Conservation (phyloP, 2,329 filamentous ascomycete species). For the Ophioceras dolichostomum region DNA sequence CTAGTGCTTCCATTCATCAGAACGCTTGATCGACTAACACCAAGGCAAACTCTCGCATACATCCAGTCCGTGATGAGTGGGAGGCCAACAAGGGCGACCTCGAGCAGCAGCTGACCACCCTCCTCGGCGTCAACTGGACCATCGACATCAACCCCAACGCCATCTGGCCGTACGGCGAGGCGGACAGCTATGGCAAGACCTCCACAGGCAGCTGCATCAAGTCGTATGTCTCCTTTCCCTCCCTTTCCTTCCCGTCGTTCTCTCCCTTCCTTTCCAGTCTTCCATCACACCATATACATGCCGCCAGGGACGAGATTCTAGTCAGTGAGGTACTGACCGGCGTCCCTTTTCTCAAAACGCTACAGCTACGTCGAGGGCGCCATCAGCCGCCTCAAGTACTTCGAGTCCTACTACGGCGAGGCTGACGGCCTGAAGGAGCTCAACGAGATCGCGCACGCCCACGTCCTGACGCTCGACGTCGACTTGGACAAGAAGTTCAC, state of each 20-base stretch:
- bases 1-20: too few relatives aligned
- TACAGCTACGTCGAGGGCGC: constrained; percentile 4
- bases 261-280: background rate
- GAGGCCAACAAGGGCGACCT: constrained; percentile 31
- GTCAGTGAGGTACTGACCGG: too few relatives aligned
- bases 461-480: constrained; percentile 31
- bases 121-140: constrained; percentile 36
- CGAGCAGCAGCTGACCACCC: constrained; percentile 28
- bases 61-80: constrained; percentile 41
- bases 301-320: too few relatives aligned
- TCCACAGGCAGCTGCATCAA: constrained; percentile 30
- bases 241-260: background rate
- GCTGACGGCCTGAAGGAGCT: constrained; percentile 23
- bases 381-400: constrained; percentile 4
- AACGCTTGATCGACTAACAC: too few relatives aligned
- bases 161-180: constrained; percentile 31
- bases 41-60: too few relatives aligned
- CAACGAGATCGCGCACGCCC: constrained; percentile 30
- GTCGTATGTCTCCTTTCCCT: constrained; percentile 17
- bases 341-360: too few relatives aligned
- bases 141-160: constrained; percentile 32
- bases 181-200: constrained; percentile 25
- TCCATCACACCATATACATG: background rate
- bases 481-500: constrained; percentile 24
- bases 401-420: constrained; percentile 16